Percentiles rank a stretch among this genome's conserved stretches.
Conservation (phyloP, 805 yeast species). For the Candida lessepsii region DNA sequence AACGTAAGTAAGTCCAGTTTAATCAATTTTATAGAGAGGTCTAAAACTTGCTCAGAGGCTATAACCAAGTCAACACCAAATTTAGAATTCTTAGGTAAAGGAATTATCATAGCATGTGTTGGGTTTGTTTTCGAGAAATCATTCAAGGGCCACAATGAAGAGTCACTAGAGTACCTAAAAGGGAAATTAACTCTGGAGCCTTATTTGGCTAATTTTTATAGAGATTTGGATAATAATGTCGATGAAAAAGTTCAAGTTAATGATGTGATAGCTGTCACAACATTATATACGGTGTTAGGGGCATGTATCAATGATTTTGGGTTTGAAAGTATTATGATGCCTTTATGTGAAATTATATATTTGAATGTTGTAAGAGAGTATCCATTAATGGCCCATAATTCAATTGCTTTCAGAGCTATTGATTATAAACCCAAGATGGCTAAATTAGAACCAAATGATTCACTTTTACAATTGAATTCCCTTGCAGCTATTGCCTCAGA, state of each 20-base stretch:
- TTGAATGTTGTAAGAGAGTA: slow-evolving; percentile 59
- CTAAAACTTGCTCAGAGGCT: slow-evolving; percentile 60
- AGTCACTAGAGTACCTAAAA: slow-evolving; percentile 53
- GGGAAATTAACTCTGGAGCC: slow-evolving; percentile 42
- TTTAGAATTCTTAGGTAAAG: slow-evolving; percentile 56
- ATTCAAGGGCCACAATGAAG: slow-evolving; percentile 51
- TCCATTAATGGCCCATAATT: slow-evolving; percentile 55
- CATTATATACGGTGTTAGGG: slow-evolving; percentile 62
- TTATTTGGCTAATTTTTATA: slow-evolving; percentile 44
- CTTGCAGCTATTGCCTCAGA: slow-evolving; percentile 36
- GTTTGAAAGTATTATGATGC: slow-evolving; percentile 63
- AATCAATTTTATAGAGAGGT: slow-evolving; percentile 51
- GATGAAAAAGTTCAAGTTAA: slow-evolving; percentile 18
- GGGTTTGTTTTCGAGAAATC: slow-evolving; percentile 64
- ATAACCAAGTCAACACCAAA: slow-evolving; percentile 38
- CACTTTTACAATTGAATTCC: slow-evolving; percentile 20
- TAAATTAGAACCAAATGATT: slow-evolving; percentile 13
- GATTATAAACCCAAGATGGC: not conserved
- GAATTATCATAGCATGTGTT: slow-evolving; percentile 53
- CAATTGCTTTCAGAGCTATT: slow-evolving; percentile 25
- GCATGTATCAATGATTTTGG: slow-evolving; percentile 79
- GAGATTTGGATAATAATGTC: slow-evolving; percentile 42
- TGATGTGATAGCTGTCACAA: slow-evolving; percentile 52
- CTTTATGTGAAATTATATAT: slow-evolving; percentile 67
- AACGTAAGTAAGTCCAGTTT: slow-evolving; percentile 3